A percentile compares a stretch with the other conserved stretches of the same genome.
These are phyloP conservation scores for Pinus taeda DNA, from an alignment of 75 land plant genomes.

Conservation along the genomic window DNA sequence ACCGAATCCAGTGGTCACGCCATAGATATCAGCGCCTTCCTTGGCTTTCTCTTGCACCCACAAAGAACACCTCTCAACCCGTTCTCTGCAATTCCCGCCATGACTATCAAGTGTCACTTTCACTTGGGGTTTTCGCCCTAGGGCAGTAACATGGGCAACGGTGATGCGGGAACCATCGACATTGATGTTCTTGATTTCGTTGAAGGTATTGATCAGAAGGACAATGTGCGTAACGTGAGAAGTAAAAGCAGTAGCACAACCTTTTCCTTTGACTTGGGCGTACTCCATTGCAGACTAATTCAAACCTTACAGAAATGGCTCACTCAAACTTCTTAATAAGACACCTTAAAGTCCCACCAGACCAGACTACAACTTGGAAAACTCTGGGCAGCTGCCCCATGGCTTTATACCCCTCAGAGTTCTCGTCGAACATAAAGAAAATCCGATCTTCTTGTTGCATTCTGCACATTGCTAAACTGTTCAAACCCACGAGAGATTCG, in stretches of 20 bases:
- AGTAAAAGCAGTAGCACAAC: background rate
- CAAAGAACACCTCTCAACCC: constrained; percentile 20
- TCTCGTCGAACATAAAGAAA: no score
- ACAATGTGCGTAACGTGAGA: background rate
- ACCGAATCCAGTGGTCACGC: constrained; percentile 23
- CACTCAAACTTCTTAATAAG: no score
- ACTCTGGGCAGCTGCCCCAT: no score
- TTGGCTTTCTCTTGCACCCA: constrained; percentile 24
- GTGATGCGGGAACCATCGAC: constrained; percentile 21
- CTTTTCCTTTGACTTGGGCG: background rate
- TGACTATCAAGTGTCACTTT: constrained; percentile 11
- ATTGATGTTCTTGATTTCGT: background rate
- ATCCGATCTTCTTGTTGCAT: no score
- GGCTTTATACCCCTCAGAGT: no score
- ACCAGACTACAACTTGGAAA: no score
- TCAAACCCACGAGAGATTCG: no score
- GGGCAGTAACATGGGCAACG: constrained; percentile 26
- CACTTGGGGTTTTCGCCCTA: constrained; percentile 23
- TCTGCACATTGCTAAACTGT: no score
- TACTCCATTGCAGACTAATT: background rate
- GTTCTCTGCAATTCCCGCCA: background rate
- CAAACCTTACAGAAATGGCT: no score
- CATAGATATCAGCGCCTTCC: constrained; percentile 19
- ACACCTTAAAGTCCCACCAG: no score
- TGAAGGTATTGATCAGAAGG: constrained; percentile 11